Base-by-base conservation (phyloP, 371 early-diverging fungal genomes). In the Mortierella sp. region DNA sequence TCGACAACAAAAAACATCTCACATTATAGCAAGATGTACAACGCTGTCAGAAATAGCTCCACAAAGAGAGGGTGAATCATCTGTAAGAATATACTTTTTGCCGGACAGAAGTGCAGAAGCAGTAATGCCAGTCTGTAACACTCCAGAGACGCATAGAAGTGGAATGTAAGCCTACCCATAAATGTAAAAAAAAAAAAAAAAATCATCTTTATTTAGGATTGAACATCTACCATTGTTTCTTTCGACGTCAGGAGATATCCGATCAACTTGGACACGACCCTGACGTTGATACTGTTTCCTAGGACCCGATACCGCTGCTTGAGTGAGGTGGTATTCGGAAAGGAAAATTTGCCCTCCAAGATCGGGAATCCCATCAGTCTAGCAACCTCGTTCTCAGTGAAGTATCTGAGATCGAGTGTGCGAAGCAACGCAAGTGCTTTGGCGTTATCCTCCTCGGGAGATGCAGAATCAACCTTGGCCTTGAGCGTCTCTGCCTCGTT, bases 361-460 rank as follows among this genome's bases (percentile, higher is more conserved):
- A 73, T 50, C 4, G 93, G 93, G 55, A 94, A 94, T 15, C 94
- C 94, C 92, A 94, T 91, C 34, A 94, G 72, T 54, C 85, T 83
- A 15, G 93, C 90, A 6, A 94, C 87, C 76, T 94, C 94, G 54
- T 86, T 70, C 27, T 91, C 90, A 0, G 91, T 89, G 69, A 95
- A 95, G 50, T 93, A 94, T 44, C 95, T 82, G n/a, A 91, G 71
- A 34, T 83, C 78, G 24, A 89, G 71, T 0, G 79, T 53, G 7
- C 67, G 80, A 17, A 72, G 60, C 51, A 67, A 42, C 9, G 58
- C 34, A 31, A 68, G 30, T 2, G 69, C 68, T 26, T 58, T 58
- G 24, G 70, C 59, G 19, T 64, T 63, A 23, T 61, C 46, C 23
- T 64, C 56, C n/a, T 56, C 60, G 7, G 43, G 42, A 15, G 47